Evolutionary conservation across 2,329 filamentous ascomycete species (phyloP).

Genomic region (Tolypocladium amazonense): DNA sequence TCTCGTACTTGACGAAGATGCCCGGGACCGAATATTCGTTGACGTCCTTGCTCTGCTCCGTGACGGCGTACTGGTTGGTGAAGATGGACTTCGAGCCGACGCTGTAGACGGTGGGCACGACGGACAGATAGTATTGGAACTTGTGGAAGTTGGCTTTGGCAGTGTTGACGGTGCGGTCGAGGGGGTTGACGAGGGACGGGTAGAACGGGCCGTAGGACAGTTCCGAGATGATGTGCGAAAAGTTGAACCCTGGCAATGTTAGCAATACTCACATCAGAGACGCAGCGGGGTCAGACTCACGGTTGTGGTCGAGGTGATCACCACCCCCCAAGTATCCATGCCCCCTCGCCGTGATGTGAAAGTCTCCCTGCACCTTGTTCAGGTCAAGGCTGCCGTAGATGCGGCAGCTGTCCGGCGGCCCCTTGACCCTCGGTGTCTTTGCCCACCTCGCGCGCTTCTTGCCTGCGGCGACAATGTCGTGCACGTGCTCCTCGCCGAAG

Average conservation of each 20-base stretch:
- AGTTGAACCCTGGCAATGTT: constrained; percentile 70
- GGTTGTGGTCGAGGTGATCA: constrained; percentile 65
- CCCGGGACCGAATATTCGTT: constrained; percentile 67
- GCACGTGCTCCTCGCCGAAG: constrained; percentile 72
- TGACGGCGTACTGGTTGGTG: constrained; percentile 98
- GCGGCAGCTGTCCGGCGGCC: constrained; percentile 62
- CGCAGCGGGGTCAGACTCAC: constrained; percentile 37
- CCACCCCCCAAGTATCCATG: constrained; percentile 86
- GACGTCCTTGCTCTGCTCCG: constrained; percentile 68
- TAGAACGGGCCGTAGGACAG: constrained; percentile 97
- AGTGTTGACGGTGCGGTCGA: constrained; percentile 77
- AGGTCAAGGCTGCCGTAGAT: constrained; percentile 83
- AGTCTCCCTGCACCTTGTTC: constrained; percentile 96
- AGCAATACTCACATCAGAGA: not conserved
- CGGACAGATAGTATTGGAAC: constrained; percentile 94
- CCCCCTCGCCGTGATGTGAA: constrained; percentile 90
- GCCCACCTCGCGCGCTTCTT: constrained; percentile 54
- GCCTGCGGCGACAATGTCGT: constrained; percentile 73
- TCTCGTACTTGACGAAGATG: constrained; percentile 97
- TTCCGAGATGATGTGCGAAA: constrained; percentile 92
- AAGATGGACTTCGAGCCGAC: constrained; percentile 57
- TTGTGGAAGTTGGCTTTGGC: constrained; percentile 79
- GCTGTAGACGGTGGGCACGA: constrained; percentile 91
- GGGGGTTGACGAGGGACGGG: constrained; percentile 83
- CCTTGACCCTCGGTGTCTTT: constrained; percentile 62